Evolutionary conservation across 148 eudicot genomes (phyloP).

Genomic region (Rhododendron molle): DNA sequence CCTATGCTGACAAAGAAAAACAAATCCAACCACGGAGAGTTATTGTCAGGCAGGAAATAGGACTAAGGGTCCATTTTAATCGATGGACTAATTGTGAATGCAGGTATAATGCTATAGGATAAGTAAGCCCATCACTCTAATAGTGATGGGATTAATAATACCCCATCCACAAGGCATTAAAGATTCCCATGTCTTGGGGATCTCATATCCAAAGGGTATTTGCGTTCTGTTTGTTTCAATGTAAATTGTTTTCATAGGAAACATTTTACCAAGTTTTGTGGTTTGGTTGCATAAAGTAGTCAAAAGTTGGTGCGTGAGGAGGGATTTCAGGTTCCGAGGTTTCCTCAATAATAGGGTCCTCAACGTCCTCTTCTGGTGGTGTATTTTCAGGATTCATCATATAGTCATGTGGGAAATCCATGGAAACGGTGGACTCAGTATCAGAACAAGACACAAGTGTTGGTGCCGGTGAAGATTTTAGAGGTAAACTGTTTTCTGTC

Average conservation of each 20-base stretch:
- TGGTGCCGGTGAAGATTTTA: neutral
- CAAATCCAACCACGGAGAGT: conserved; percentile 11
- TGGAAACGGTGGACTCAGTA: neutral
- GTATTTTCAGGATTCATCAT: neutral
- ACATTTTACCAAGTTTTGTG: neutral
- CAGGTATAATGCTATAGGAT: neutral
- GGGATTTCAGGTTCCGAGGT: neutral
- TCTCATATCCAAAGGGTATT: neutral
- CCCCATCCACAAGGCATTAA: neutral
- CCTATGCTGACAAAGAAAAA: conserved; percentile 75
- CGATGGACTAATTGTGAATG: neutral
- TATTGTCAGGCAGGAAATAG: neutral
- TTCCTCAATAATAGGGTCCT: neutral
- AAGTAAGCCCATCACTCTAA: neutral
- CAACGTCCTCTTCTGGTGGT: neutral
- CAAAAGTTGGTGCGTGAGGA: neutral
- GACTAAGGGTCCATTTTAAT: neutral
- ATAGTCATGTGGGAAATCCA: neutral
- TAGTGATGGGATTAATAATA: neutral
- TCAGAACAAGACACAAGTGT: neutral
- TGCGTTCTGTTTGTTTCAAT: neutral
- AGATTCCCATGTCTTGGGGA: neutral
- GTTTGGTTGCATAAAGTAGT: neutral
- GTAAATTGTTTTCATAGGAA: neutral
- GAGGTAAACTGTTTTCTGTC: neutral